Percentiles rank a stretch among this genome's conserved stretches.
Conservation (phyloP, 306 rosid species). For the Cicer bijugum region DNA sequence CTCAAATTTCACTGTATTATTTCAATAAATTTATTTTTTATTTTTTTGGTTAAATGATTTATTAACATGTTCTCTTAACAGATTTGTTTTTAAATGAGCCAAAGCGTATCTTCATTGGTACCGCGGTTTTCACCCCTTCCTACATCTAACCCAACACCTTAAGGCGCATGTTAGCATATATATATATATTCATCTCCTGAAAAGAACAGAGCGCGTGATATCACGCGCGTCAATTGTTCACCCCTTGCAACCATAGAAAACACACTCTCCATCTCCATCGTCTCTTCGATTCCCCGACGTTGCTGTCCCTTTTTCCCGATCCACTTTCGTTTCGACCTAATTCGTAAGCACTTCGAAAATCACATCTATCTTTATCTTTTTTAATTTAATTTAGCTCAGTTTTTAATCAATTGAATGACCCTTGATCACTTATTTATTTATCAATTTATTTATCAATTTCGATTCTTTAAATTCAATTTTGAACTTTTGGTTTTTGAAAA, state of each 20-base stretch:
- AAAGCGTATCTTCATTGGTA: slow-evolving; percentile 8
- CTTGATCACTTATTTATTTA: not conserved
- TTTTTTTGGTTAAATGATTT: too few species aligned
- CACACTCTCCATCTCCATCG: slow-evolving; percentile 26
- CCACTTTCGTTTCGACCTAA: slow-evolving; percentile 16
- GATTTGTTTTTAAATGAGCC: not conserved
- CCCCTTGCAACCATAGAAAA: not conserved
- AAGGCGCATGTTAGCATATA: slow-evolving; percentile 36
- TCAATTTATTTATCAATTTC: not conserved
- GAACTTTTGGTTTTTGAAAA: not conserved
- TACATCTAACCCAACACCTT: not conserved
- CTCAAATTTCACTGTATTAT: too few species aligned
- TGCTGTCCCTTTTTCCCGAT: slow-evolving; percentile 21
- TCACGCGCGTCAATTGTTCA: slow-evolving; percentile 42
- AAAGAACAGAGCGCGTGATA: slow-evolving; percentile 41
- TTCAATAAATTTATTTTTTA: too few species aligned
- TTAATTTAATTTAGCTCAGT: slow-evolving; percentile 31
- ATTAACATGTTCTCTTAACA: too few species aligned
- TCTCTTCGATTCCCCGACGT: slow-evolving; percentile 27
- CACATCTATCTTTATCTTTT: not conserved
- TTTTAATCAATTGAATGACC: slow-evolving; percentile 21
- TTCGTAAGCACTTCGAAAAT: slow-evolving; percentile 29
- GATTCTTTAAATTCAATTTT: not conserved
- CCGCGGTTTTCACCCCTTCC: not conserved
- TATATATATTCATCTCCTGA: not conserved